These are phyloP conservation scores for Bothriochloa decipiens DNA, from an alignment of 176 grass and related monocot genomes.

Conservation along the genomic window DNA sequence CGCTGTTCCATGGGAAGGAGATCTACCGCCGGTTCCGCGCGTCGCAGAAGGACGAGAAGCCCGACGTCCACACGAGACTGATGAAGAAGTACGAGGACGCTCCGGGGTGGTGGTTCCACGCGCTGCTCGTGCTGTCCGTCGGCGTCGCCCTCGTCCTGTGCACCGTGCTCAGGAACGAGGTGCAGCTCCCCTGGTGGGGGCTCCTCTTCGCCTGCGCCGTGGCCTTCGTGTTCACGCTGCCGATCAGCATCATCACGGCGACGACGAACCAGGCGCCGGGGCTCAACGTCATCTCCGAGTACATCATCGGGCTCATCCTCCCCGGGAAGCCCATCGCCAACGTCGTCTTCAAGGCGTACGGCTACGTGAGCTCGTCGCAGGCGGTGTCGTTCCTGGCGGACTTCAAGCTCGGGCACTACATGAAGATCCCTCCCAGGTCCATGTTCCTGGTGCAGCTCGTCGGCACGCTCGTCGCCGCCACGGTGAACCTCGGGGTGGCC, in stretches of 20 bases:
- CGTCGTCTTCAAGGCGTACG: constrained; percentile 57
- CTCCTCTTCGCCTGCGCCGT: constrained; percentile 68
- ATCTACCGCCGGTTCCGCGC: constrained; percentile 53
- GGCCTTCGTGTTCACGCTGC: constrained; percentile 79
- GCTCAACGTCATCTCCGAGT: constrained; percentile 66
- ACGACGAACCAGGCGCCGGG: constrained; percentile 84
- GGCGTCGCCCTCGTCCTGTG: constrained; percentile 57
- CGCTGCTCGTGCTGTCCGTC: constrained; percentile 33
- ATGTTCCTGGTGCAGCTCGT: constrained; percentile 83
- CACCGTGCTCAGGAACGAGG: constrained; percentile 65
- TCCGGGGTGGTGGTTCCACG: constrained; percentile 59
- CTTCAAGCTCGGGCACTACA: constrained; percentile 96
- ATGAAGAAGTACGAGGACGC: constrained; percentile 54
- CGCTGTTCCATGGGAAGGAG: constrained; percentile 64
- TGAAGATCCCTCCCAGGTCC: constrained; percentile 95
- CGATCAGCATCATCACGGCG: constrained; percentile 79
- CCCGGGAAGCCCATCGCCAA: constrained; percentile 63
- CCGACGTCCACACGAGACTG: constrained; percentile 59
- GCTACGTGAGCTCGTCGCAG: constrained; percentile 88
- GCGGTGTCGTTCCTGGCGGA: constrained; percentile 70
- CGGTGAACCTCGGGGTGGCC: constrained; percentile 63
- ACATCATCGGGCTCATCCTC: constrained; percentile 56
- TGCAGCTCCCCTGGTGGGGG: constrained; percentile 85
- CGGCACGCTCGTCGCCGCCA: constrained; percentile 64
- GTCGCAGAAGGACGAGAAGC: constrained; percentile 32